Percentiles rank a stretch among this genome's conserved stretches.
Conservation (phyloP, 2,329 filamentous ascomycete genomes). For the Aureobasidium sp. region DNA sequence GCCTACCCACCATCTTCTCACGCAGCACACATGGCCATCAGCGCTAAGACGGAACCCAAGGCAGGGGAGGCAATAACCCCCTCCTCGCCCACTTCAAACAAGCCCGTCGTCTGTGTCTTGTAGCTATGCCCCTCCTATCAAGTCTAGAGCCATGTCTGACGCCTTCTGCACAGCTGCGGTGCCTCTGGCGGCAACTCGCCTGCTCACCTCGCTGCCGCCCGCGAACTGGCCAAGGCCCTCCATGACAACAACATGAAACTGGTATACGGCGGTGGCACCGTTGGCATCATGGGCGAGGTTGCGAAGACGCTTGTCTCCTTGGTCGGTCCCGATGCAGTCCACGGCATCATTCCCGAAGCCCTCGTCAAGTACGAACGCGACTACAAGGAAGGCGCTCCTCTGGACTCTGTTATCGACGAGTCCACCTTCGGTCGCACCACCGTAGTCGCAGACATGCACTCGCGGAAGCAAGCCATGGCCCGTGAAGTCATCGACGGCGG, state of each 20-base stretch:
- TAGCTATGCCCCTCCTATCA: slow-evolving; percentile 28
- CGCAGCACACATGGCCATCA: slow-evolving; percentile 12
- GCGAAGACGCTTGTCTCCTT: slow-evolving; percentile 78
- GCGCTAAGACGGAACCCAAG: slow-evolving; percentile 12
- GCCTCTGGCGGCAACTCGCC: slow-evolving; percentile 65
- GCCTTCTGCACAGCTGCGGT: slow-evolving; percentile 58
- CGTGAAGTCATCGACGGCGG: slow-evolving; percentile 74
- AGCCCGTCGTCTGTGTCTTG: slow-evolving; percentile 80
- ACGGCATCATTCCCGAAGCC: slow-evolving; percentile 87
- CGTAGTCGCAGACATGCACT: slow-evolving; percentile 92
- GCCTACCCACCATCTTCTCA: neutral
- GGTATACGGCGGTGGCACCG: slow-evolving; percentile 91
- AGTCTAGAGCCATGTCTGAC: slow-evolving; percentile 6
- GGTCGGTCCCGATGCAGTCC: slow-evolving; percentile 70
- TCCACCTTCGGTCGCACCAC: slow-evolving; percentile 72
- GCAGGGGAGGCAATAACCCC: neutral
- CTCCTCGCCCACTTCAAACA: slow-evolving; percentile 24
- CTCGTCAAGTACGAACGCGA: slow-evolving; percentile 70
- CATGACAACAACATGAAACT: slow-evolving; percentile 70
- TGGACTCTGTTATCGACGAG: slow-evolving; percentile 49
- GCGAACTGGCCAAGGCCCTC: slow-evolving; percentile 63
- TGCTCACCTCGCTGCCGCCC: slow-evolving; percentile 69
- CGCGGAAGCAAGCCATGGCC: slow-evolving; percentile 90
- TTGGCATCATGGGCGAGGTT: slow-evolving; percentile 91
- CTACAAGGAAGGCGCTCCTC: slow-evolving; percentile 42